A percentile compares a stretch with the other conserved stretches of the same genome.
Conservation (phyloP, 805 yeast species). For the Wickerhamomyces chambardii region DNA sequence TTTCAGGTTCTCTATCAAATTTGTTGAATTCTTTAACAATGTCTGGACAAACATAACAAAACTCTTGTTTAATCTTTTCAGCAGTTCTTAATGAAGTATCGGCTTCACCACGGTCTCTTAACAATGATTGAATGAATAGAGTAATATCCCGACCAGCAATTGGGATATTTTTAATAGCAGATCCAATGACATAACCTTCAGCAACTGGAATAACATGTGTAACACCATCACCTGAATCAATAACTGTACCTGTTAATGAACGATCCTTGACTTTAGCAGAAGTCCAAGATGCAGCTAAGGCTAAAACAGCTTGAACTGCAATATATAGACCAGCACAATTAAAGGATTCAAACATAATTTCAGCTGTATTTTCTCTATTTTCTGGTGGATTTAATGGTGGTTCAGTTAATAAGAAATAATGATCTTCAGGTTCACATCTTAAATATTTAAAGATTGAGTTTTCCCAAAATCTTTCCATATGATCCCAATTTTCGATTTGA, state of each 20-base stretch:
- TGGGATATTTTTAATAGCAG: slow-evolving; percentile 95
- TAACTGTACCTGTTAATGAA: slow-evolving; percentile 96
- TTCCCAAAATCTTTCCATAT: slow-evolving; percentile 99
- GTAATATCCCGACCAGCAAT: slow-evolving; percentile 99
- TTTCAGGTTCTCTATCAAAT: slow-evolving; percentile 88
- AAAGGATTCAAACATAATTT: slow-evolving; percentile 97
- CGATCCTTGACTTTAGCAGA: slow-evolving; percentile 91
- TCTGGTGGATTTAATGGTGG: slow-evolving; percentile 99
- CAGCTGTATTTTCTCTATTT: slow-evolving; percentile 97
- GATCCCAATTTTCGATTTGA: slow-evolving; percentile 98
- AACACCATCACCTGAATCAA: slow-evolving; percentile 98
- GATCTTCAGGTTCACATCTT: slow-evolving; percentile 98
- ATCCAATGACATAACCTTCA: slow-evolving; percentile 97
- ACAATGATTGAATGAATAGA: slow-evolving; percentile 79
- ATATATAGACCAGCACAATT: slow-evolving; percentile 98
- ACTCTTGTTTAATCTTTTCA: slow-evolving; percentile 92
- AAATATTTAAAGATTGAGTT: slow-evolving; percentile 92
- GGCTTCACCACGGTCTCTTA: slow-evolving; percentile 94
- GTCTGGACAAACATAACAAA: slow-evolving; percentile 96
- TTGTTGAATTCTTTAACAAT: slow-evolving; percentile 93
- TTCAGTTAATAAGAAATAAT: slow-evolving; percentile 89
- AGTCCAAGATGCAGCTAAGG: slow-evolving; percentile 99
- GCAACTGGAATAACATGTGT: slow-evolving; percentile 99
- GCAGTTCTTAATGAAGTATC: slow-evolving; percentile 95
- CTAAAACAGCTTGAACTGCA: slow-evolving; percentile 98